Percentiles rank a stretch among this genome's conserved stretches.
Evolutionary conservation across 2,329 filamentous ascomycete genomes (phyloP).

Genomic region (Didymella lethalis): DNA sequence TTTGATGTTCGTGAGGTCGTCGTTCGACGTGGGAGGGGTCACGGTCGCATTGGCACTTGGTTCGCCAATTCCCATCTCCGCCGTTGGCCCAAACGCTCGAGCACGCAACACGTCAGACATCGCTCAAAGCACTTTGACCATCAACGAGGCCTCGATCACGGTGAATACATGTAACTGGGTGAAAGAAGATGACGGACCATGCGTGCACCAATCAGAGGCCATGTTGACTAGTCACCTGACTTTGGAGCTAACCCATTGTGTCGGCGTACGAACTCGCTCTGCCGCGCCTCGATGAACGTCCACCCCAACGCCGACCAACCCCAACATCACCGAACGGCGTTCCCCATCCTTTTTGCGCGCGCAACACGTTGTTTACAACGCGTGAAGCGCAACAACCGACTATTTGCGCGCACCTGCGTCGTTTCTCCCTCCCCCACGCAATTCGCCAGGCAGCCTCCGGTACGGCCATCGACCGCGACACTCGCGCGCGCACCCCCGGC

Average conservation of each 20-base stretch:
- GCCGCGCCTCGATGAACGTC: conserved; percentile 22
- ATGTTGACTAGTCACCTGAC: conserved; percentile 28
- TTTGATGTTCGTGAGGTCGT: conserved; percentile 24
- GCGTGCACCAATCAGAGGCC: conserved; percentile 13
- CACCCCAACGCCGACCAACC: conserved; percentile 41
- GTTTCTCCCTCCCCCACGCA: conserved; percentile 29
- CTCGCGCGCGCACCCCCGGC: conserved; percentile 40
- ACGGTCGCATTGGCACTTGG: conserved; percentile 20
- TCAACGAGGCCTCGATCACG: conserved; percentile 6
- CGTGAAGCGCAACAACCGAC: conserved; percentile 38
- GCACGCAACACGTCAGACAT: conserved; percentile 32
- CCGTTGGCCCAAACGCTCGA: conserved; percentile 33
- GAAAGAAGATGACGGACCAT: not conserved
- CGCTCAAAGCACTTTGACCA: conserved; percentile 22
- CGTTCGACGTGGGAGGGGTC: conserved; percentile 21
- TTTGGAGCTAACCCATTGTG: conserved; percentile 19
- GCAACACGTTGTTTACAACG: conserved; percentile 48
- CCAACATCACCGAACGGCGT: conserved; percentile 42
- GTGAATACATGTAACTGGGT: conserved; percentile 5
- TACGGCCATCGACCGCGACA: conserved; percentile 44
- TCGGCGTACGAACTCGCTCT: conserved; percentile 14
- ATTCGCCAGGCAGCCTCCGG: conserved; percentile 35
- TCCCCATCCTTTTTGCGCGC: conserved; percentile 47
- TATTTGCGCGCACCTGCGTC: conserved; percentile 41
- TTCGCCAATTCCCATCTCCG: conserved; percentile 15